phyloP scores from a whole-genome alignment of 768 basidiomycete species.

The Tremella fuciformis region DNA sequence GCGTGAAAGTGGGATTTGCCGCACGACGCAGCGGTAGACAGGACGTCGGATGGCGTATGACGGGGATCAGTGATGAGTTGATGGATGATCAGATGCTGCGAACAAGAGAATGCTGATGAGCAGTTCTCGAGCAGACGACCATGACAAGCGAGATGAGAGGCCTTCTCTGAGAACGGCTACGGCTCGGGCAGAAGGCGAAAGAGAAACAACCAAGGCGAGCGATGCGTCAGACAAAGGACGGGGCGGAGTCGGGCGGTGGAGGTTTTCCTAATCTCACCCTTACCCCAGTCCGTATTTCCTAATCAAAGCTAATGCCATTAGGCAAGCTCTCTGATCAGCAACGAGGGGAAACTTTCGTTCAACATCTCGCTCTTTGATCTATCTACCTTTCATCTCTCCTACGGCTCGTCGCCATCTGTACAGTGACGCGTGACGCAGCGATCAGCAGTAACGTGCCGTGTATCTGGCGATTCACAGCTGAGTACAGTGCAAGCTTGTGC shows the following conservation, averaged over 20 bases:
- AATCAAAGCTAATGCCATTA: too few species aligned
- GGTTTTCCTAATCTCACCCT: too few species aligned
- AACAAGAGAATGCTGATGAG: not conserved
- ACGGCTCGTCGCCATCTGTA: too few species aligned
- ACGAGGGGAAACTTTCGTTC: not conserved
- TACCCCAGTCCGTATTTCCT: too few species aligned
- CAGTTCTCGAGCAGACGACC: conserved; percentile 11
- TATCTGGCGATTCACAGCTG: too few species aligned
- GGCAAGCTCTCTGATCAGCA: not conserved
- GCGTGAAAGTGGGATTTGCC: not conserved
- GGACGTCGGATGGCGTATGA: not conserved
- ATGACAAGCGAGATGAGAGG: not conserved
- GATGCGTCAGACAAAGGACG: too few species aligned
- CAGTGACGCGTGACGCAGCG: not conserved
- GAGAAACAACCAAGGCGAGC: conserved; percentile 3
- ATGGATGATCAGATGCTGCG: too few species aligned
- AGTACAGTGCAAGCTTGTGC: too few species aligned
- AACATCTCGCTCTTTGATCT: not conserved
- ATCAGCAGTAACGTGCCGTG: not conserved
- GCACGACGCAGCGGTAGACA: too few species aligned
- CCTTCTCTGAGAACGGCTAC: not conserved
- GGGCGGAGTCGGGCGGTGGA: too few species aligned
- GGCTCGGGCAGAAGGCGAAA: not conserved
- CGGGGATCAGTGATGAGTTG: too few species aligned
- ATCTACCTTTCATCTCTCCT: conserved; percentile 1